Base-by-base conservation (phyloP, 176 grass and related monocot species). In the Microstegium vimineum region DNA sequence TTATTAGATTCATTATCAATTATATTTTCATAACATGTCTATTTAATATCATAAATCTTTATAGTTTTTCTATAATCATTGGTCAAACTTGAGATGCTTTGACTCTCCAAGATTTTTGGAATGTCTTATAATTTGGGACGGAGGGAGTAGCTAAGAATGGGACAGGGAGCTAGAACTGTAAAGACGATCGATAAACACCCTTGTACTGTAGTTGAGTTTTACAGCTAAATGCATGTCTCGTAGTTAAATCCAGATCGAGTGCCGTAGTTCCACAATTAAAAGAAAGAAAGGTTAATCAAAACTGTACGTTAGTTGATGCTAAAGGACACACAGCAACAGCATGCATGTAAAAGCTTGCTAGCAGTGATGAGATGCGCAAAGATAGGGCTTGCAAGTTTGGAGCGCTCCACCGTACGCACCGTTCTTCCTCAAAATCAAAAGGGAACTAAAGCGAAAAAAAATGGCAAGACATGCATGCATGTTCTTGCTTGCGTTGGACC, bases 361-460 rank as follows among this genome's bases (percentile, higher is more conserved):
- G n/a, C 5, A 70, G 47, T 37, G 27, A 2, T 5, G 13, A 22
- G 7, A 68, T 35, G 37, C 15, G 49, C 18, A 84, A 83, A 57
- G 49, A 77, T 43, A 37, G 27, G 28, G 62, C 26, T 79, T 79
- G 68, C 75, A 73, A 62, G 80, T 88, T 89, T 30, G 69, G 81
- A 86, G 78, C 75, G 37, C 37, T 77, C 49, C 67, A 65, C 81
- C 57, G 71, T 67, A 56, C 37, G 46, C 22, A 57, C 52, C 22
- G 52, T 22, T 41, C n/a, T 51, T 51, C 46, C 1, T 56, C 52
- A 10, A 64, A 63, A 88, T 74, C 22, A 3, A 86, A 89, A 81
- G 78, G 15, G 36, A 81, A 77, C 13, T 70, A 71, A 72, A 72
- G 69, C 41, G 56, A 8, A 22, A 14, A 46, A 66, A 62, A 78